Evolutionary conservation across 2,329 filamentous ascomycete genomes (phyloP).

Genomic region (Blastomyces emzantsi): DNA sequence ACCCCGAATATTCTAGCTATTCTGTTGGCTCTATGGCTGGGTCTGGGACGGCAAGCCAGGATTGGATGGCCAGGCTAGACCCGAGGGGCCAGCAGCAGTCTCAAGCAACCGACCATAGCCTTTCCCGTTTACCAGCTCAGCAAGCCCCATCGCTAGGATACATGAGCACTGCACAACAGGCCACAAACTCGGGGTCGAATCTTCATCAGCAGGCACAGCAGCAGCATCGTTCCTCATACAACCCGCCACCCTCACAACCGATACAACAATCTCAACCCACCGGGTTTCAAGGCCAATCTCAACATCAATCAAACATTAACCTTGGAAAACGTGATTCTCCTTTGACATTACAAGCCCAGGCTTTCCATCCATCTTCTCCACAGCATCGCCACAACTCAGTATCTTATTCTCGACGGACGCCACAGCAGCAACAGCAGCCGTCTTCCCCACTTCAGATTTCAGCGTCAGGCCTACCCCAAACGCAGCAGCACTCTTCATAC

Average conservation of each 20-base stretch:
- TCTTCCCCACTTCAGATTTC: slow-evolving; percentile 19
- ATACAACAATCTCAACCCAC: slow-evolving; percentile 19
- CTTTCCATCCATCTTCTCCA: slow-evolving; percentile 24
- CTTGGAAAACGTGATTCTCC: slow-evolving; percentile 12
- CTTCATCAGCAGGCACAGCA: slow-evolving; percentile 13
- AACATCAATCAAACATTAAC: slow-evolving; percentile 12
- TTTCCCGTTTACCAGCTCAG: slow-evolving; percentile 8
- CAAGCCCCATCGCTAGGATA: slow-evolving; percentile 7
- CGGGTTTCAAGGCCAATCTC: slow-evolving; percentile 20
- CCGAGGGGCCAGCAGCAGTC: slow-evolving; percentile 25
- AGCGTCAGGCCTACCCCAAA: background rate
- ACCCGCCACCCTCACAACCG: slow-evolving; percentile 2
- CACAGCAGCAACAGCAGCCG: slow-evolving; percentile 18
- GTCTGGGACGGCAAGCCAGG: slow-evolving; percentile 25
- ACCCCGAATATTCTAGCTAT: slow-evolving; percentile 29
- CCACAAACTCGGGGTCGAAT: background rate
- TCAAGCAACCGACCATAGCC: slow-evolving; percentile 5
- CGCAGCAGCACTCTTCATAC: slow-evolving; percentile 10
- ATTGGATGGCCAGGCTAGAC: slow-evolving; percentile 37
- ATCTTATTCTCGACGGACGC: slow-evolving; percentile 25
- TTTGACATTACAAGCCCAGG: slow-evolving; percentile 26
- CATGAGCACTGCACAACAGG: background rate
- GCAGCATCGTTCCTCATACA: slow-evolving; percentile 11
- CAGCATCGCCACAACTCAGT: slow-evolving; percentile 24
- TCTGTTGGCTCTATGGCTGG: slow-evolving; percentile 21